phyloP scores from a whole-genome alignment of 805 yeast genomes.

The Candida palmyrensis region DNA sequence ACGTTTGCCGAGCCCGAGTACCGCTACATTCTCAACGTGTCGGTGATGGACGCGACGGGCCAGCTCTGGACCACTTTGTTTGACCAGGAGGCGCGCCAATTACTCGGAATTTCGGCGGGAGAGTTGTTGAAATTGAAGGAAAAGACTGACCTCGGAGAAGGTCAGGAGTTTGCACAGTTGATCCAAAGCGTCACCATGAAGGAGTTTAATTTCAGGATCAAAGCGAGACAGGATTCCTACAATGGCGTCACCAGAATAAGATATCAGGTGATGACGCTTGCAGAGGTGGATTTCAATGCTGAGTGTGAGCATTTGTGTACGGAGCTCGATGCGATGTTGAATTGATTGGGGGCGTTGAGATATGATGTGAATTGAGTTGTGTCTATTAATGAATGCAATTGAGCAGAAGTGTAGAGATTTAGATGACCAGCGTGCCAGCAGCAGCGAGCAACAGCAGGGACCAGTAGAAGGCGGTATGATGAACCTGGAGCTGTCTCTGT shows the following conservation, averaged over 20 bases:
- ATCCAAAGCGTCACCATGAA: constrained; percentile 53
- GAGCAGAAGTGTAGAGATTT: no score
- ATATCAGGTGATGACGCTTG: constrained; percentile 57
- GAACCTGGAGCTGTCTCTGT: no score
- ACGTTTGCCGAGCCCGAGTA: constrained; percentile 64
- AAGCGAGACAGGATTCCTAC: constrained; percentile 80
- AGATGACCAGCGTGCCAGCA: no score
- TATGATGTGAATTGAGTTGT: no score
- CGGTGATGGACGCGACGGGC: constrained; percentile 77
- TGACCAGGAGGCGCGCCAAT: constrained; percentile 72
- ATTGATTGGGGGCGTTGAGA: no score
- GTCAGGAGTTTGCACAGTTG: constrained; percentile 37
- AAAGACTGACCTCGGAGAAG: constrained; percentile 28
- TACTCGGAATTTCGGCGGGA: constrained; percentile 65
- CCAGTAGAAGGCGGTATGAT: no score
- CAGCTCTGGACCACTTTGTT: constrained; percentile 84
- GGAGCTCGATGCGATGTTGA: constrained; percentile 31
- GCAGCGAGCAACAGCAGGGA: no score
- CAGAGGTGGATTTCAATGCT: constrained; percentile 47
- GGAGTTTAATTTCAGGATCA: constrained; percentile 69
- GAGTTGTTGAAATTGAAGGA: constrained; percentile 43
- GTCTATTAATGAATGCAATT: no score
- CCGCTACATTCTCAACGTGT: constrained; percentile 73
- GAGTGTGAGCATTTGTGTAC: constrained; percentile 58
- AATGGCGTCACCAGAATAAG: constrained; percentile 75